Base-by-base conservation (phyloP, 768 basidiomycete species). In the Zangia roseola region DNA sequence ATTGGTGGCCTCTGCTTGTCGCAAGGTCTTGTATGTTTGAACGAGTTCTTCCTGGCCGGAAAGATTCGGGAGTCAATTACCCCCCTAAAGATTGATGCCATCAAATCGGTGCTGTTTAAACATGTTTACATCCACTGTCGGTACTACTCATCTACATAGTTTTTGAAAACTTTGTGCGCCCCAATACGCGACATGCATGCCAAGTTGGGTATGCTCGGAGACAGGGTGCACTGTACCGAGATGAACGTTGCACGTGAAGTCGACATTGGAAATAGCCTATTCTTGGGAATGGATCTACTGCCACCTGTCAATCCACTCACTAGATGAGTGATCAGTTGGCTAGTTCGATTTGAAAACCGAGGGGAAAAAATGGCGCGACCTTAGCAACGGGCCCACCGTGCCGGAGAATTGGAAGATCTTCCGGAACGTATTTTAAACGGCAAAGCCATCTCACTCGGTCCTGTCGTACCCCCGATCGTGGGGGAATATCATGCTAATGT, bases 201-300 rank as follows among this genome's bases (percentile, higher is more conserved):
- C 43, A 21, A 13, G 41, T 38, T 40, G 40, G 40, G 49, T 51
- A 24, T 30, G 16, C 21, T 35, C 40, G 40, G 40, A 26, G 40
- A 38, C 39, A 19, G 34, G 53, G 37, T 13, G 10, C n/a, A 4
- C 13, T 17, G 30, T 10, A 25, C 38, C 47, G 43, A 59, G 21
- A 55, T 50, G 41, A 37, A 45, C 9, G 25, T 43, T 21, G 34
- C 57, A 57, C 52, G 46, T 60, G 52, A 54, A 54, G 39, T 10
- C 20, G 38, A 39, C 47, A 43, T 57, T 54, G 58, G 50, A 52
- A 57, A 54, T 63, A 23, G 4, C 17, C 50, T 50, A 52, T 47
- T 62, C 50, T 47, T 44, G 49, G 55, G 40, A 34, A 20, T 25
- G 35, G 46, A 58, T 59, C 56, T 57, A 36, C 45, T 14, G 41